These are phyloP conservation scores for Fraxinus ornus DNA, from an alignment of 305 asterid genomes.

Conservation along the genomic window DNA sequence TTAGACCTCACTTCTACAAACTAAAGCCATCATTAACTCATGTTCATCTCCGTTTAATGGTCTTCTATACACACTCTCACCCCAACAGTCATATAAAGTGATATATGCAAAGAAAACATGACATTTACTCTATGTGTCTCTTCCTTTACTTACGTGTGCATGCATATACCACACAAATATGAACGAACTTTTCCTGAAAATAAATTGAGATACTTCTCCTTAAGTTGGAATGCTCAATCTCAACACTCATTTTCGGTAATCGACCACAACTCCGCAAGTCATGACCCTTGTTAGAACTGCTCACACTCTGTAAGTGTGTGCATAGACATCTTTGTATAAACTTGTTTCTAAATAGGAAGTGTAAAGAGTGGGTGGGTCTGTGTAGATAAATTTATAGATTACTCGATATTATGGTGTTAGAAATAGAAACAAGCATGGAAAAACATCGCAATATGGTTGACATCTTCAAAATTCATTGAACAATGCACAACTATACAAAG, in stretches of 20 bases:
- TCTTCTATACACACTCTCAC: background rate
- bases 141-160: background rate
- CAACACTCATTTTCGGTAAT: background rate
- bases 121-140: background rate
- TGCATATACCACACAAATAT: background rate
- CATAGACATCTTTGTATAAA: background rate
- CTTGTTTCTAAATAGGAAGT: background rate
- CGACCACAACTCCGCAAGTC: background rate
- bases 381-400: background rate
- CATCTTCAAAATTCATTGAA: background rate
- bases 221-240: background rate
- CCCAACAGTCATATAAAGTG: background rate
- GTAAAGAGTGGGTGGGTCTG: background rate
- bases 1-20: background rate
- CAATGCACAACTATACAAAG: background rate
- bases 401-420: background rate
- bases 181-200: background rate
- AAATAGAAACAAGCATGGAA: background rate
- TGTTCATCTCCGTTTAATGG: background rate
- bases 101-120: background rate
- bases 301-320: background rate
- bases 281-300: background rate
- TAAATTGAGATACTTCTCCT: background rate
- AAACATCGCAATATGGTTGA: background rate
- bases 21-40: background rate